Evolutionary conservation across 306 rosid species (phyloP), one percentile per base, ranked within the genome.

Genomic region (Benincasa hispida): DNA sequence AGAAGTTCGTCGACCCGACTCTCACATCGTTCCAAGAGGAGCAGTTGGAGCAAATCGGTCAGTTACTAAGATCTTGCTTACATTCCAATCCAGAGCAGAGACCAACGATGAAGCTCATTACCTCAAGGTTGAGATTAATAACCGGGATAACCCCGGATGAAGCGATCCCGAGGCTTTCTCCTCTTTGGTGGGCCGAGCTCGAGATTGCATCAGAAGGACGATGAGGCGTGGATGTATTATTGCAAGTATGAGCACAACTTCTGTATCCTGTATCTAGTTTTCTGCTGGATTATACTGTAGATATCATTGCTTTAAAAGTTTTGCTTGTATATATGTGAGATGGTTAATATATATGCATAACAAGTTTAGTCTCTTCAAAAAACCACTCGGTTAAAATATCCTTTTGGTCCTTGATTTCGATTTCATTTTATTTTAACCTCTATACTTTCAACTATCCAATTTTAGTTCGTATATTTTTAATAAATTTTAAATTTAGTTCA

Each of bases 181-280:
- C 97, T 53, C 99, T 94, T 76, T 92, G 99, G 99, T 94, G 99
- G 99, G 99, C 99, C 22, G 99, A 94, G 87, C 90, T 94, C 79
- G 99, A 94, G 87, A 88, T 92, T 79, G 19, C 81, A 58, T 90
- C 80, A 10, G 87, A 92, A 50, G 90, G 84, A 66, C 82, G 80
- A 85, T 94, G 80, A 87, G 83, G 77, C 18, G 27, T 5, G 61
- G 21, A 13, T 53, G 41, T 74, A 73, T 65, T 84, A 79, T 65
- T 86, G 81, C 81, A 76, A 81, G 78, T 79, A 82, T 76, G 85
- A 77, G 57, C 73, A 72, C 75, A 28, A 55, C 66, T 42, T 51
- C 81, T 70, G 22, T 24, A 27, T 18, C 19, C 78, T 70, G 59
- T 70, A 54, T 82, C 61, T 72, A 45, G 67, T 73, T 25, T 75